These are phyloP conservation scores for Eucalyptus grandis DNA, from an alignment of 345 rosid genomes.

Conservation along the genomic window DNA sequence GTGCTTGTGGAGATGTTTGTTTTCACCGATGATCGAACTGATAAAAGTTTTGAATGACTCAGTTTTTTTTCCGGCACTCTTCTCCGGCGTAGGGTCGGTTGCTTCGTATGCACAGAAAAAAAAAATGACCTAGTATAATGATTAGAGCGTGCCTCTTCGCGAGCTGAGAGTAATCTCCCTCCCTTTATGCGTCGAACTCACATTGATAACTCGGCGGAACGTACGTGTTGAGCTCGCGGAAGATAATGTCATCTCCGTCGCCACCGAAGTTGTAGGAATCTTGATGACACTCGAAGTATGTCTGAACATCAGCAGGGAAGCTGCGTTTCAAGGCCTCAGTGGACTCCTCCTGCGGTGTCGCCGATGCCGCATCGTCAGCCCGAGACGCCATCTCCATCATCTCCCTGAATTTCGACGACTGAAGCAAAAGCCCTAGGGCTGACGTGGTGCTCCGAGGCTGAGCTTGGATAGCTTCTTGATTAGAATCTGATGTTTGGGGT, in stretches of 20 bases:
- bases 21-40: not conserved
- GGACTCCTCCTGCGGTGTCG: constrained; percentile 2
- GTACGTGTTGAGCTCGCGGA: constrained; percentile 42
- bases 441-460: constrained; percentile 27
- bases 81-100: not conserved
- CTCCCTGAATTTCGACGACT: constrained; percentile 58
- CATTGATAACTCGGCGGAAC: constrained; percentile 29
- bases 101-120: not conserved
- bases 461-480: not conserved
- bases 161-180: not conserved
- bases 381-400: constrained; percentile 50
- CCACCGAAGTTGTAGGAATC: constrained; percentile 27
- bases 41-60: not conserved
- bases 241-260: constrained; percentile 40
- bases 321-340: constrained; percentile 20
- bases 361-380: constrained; percentile 6
- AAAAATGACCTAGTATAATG: not conserved
- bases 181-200: constrained; percentile 20
- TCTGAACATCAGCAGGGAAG: constrained; percentile 73
- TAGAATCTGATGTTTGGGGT: not conserved
- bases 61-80: not conserved
- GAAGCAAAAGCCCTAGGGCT: constrained; percentile 54
- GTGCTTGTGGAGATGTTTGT: not conserved
- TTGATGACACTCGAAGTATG: constrained; percentile 55
- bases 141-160: not conserved